phyloP scores from a whole-genome alignment of 441 rosid species.

The Hypseocharis bilobata region DNA sequence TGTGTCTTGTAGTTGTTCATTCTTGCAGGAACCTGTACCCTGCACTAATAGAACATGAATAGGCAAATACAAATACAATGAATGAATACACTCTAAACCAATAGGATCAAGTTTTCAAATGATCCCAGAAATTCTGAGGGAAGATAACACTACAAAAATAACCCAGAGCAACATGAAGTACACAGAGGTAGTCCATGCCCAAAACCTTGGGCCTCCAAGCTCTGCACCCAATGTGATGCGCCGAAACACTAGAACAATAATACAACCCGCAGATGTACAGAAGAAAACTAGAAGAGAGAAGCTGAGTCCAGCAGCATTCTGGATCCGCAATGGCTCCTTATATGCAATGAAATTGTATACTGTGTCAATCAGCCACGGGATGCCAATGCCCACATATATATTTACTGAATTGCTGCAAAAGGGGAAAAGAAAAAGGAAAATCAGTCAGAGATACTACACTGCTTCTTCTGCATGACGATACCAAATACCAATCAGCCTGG shows the following conservation, averaged over 20 bases:
- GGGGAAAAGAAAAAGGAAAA: neutral
- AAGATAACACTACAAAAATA: slow-evolving; percentile 65
- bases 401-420: slow-evolving; percentile 76
- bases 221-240: slow-evolving; percentile 71
- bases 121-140: slow-evolving; percentile 53
- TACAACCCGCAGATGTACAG: slow-evolving; percentile 64
- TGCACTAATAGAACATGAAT: too few species aligned
- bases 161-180: slow-evolving; percentile 77
- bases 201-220: slow-evolving; percentile 74
- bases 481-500: neutral
- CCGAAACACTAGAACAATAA: slow-evolving; percentile 63
- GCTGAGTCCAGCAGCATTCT: slow-evolving; percentile 67
- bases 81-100: too few species aligned
- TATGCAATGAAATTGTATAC: slow-evolving; percentile 61
- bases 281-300: slow-evolving; percentile 78
- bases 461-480: neutral
- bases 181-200: slow-evolving; percentile 70
- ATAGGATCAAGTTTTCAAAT: slow-evolving; percentile 34
- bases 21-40: too few species aligned
- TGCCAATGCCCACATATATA: slow-evolving; percentile 72
- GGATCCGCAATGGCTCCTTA: slow-evolving; percentile 52
- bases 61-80: too few species aligned
- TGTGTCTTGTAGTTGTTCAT: too few species aligned
- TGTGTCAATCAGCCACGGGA: slow-evolving; percentile 84
- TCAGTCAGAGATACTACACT: neutral